phyloP scores from a whole-genome alignment of 2,329 filamentous ascomycete species.

The Aspergillus puulaauensis region DNA sequence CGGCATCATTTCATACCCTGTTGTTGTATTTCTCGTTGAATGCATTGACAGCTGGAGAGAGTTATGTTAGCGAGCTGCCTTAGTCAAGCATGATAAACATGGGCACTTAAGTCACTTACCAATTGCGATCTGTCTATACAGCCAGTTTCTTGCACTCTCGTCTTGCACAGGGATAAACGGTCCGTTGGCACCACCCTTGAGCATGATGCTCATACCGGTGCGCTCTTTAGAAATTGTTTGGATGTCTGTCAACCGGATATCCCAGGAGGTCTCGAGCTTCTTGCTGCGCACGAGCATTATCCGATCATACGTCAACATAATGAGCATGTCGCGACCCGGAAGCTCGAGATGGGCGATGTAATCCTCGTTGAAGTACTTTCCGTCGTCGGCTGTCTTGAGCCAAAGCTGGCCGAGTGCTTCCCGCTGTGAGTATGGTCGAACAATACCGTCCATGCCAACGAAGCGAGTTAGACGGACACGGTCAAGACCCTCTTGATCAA shows the following conservation, averaged over 20 bases:
- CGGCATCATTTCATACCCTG: slow-evolving; percentile 6
- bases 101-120: slow-evolving; percentile 39
- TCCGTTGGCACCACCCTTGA: slow-evolving; percentile 88
- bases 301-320: slow-evolving; percentile 82
- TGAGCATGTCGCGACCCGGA: slow-evolving; percentile 80
- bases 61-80: not conserved
- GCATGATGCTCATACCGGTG: slow-evolving; percentile 83
- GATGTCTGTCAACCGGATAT: slow-evolving; percentile 90
- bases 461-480: slow-evolving; percentile 91
- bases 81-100: slow-evolving; percentile 11
- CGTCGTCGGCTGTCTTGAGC: slow-evolving; percentile 97
- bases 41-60: slow-evolving; percentile 57
- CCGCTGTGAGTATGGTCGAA: slow-evolving; percentile 89
- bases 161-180: slow-evolving; percentile 94
- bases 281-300: slow-evolving; percentile 90
- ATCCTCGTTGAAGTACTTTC: slow-evolving; percentile 94
- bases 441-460: slow-evolving; percentile 87
- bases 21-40: slow-evolving; percentile 66
- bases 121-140: slow-evolving; percentile 65
- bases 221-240: slow-evolving; percentile 97
- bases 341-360: slow-evolving; percentile 97
- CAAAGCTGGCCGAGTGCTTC: slow-evolving; percentile 97
- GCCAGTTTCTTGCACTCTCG: slow-evolving; percentile 70
- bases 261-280: slow-evolving; percentile 88
- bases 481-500: slow-evolving; percentile 91